Conservation (phyloP, 192 early-diverging fungal species). For the Tieghemiomyces parasiticus region DNA sequence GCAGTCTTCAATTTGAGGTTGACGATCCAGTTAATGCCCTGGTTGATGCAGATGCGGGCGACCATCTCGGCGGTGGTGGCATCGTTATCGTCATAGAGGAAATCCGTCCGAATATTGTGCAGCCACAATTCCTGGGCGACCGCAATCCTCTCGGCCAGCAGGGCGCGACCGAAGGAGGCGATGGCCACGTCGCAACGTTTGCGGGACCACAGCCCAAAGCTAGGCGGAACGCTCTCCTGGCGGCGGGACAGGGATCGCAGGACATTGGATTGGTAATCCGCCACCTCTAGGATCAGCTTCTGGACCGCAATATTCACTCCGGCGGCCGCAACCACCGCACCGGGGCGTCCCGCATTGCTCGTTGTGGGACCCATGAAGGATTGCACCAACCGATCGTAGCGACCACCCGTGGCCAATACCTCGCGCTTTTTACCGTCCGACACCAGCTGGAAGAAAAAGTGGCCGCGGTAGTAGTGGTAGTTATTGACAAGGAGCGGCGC, state of each 20-base stretch:
- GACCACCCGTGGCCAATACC: slow-evolving; percentile 51
- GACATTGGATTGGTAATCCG: slow-evolving; percentile 34
- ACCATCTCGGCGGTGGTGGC: slow-evolving; percentile 45
- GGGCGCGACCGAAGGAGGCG: slow-evolving; percentile 58
- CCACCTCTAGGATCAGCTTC: slow-evolving; percentile 46
- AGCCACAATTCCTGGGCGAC: slow-evolving; percentile 68
- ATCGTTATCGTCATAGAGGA: slow-evolving; percentile 57
- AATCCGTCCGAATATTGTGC: slow-evolving; percentile 61
- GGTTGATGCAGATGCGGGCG: slow-evolving; percentile 40
- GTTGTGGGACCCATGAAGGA: slow-evolving; percentile 29
- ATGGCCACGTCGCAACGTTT: slow-evolving; percentile 62
- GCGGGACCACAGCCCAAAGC: slow-evolving; percentile 37
- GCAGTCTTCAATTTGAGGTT: slow-evolving; percentile 34
- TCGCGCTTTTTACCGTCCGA: slow-evolving; percentile 25
- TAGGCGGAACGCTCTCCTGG: slow-evolving; percentile 14
- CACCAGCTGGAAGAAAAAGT: slow-evolving; percentile 46
- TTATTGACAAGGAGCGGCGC: slow-evolving; percentile 46
- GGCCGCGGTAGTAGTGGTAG: slow-evolving; percentile 35
- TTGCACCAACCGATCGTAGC: slow-evolving; percentile 46
- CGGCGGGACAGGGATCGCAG: slow-evolving; percentile 11
- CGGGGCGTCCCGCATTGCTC: slow-evolving; percentile 21
- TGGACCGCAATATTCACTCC: slow-evolving; percentile 75
- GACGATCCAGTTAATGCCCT: slow-evolving; percentile 68
- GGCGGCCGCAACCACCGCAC: slow-evolving; percentile 36
- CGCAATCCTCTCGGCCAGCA: slow-evolving; percentile 58